Conservation (phyloP, 805 yeast genomes). For the Myxozyma kluyveri region DNA sequence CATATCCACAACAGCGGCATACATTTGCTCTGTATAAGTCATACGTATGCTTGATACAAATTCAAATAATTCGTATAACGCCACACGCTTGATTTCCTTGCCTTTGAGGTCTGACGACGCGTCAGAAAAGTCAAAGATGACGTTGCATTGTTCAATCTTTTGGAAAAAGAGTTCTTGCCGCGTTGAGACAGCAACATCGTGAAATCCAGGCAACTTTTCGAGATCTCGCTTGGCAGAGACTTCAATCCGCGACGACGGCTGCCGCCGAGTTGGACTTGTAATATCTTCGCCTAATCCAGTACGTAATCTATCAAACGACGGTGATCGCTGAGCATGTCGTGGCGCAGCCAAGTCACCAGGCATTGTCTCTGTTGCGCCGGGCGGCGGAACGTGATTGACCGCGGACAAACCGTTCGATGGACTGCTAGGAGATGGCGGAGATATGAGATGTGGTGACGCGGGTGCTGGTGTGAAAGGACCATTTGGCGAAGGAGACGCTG, state of each 20-base stretch:
- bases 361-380: slow-evolving; percentile 41
- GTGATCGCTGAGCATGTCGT: slow-evolving; percentile 37
- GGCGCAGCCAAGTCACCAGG: slow-evolving; percentile 37
- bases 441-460: neutral
- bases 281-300: slow-evolving; percentile 61
- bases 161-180: slow-evolving; percentile 75
- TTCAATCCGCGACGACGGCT: slow-evolving; percentile 87
- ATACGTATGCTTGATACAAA: slow-evolving; percentile 80
- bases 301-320: slow-evolving; percentile 56
- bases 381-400: slow-evolving; percentile 33
- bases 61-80: slow-evolving; percentile 84
- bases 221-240: slow-evolving; percentile 64
- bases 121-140: slow-evolving; percentile 90
- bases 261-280: slow-evolving; percentile 75
- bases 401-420: slow-evolving; percentile 4
- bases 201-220: slow-evolving; percentile 78
- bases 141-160: slow-evolving; percentile 91
- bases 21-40: slow-evolving; percentile 86
- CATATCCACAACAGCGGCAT: slow-evolving; percentile 83
- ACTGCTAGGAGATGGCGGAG: neutral
- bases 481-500: neutral
- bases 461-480: neutral
- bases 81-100: slow-evolving; percentile 83
- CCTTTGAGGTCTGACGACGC: slow-evolving; percentile 90
- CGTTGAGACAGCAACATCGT: slow-evolving; percentile 82